phyloP scores from a whole-genome alignment of 2,329 filamentous ascomycete genomes.

The Magnaporthales sp. region DNA sequence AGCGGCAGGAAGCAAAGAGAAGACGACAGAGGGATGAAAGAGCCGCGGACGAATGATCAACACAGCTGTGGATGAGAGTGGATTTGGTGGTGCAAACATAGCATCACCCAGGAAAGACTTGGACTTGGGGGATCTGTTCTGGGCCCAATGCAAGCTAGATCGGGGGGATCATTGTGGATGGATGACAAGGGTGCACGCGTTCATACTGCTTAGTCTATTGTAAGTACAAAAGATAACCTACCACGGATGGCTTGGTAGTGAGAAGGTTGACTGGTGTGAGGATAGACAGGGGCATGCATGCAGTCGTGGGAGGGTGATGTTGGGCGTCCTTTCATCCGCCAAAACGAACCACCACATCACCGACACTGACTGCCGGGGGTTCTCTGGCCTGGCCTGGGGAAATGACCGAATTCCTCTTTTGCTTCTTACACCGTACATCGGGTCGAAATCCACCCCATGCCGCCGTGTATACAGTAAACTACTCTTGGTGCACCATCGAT shows the following conservation, averaged over 20 bases:
- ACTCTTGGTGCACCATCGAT: background rate
- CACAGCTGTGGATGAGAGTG: background rate
- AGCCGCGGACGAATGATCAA: background rate
- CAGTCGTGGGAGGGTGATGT: background rate
- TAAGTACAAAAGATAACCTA: background rate
- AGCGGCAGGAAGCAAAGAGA: background rate
- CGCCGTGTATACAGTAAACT: background rate
- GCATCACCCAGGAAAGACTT: background rate
- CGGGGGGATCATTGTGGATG: background rate
- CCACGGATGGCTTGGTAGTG: background rate
- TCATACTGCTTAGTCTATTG: background rate
- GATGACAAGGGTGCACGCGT: background rate
- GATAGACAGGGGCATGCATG: background rate
- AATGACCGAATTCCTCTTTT: background rate
- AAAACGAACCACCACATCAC: background rate
- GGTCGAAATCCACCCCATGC: background rate
- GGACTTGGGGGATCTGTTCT: background rate
- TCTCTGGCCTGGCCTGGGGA: background rate
- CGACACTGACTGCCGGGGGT: background rate
- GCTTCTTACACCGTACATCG: background rate
- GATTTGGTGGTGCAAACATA: background rate
- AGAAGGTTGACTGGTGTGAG: background rate
- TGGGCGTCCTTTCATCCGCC: background rate
- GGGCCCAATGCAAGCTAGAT: background rate
- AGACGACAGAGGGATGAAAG: background rate